Evolutionary conservation across 2,329 filamentous ascomycete genomes (phyloP), one percentile per base, ranked within the genome.

Genomic region (Capronia epimyces): DNA sequence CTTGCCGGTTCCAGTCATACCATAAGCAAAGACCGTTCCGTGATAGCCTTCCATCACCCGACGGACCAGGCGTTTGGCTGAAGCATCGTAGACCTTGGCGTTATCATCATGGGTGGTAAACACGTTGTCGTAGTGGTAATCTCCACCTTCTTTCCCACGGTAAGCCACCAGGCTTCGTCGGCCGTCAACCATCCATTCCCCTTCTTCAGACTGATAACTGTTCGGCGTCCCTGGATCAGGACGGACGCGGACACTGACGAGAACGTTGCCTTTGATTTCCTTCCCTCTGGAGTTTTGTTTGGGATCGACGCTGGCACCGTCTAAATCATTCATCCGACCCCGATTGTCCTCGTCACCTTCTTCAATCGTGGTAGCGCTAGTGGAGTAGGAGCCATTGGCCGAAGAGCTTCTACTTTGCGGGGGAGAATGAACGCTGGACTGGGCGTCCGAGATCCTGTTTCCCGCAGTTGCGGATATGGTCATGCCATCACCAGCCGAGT

Each of bases 21-120:
- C 93, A 67, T 98, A 98, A 3, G 57, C 57, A 67, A 98, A 97
- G 20, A 98, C 93, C 1, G 93, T 98, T 52, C 91, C 93, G 64
- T 97, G 91, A 67, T 97, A 98, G 36, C 93, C 93, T 73, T 98
- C 93, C 93, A 98, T 98, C 43, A 98, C 93, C 63, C 93, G 80
- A 61, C 93, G 86, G 41, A 98, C 93, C 45, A 98, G 76, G 56
- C 93, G 86, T 71, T 97, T 97, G 37, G 93, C 93, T 40, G 82
- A 87, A 57, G 91, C 83, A 69, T 98, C 93, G 67, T 98, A 98
- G 8, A 98, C 93, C 66, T 86, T 85, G 46, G 88, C 83, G 66
- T 98, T 98, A 67, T 96, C 87, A 66, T 98, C 91, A 66, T 94
- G 83, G 15, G 89, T 87, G 44, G 88, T 83, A 69, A 98, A 98